Evolutionary conservation across 2,329 filamentous ascomycete species (phyloP), one percentile per base, ranked within the genome.

Genomic region (Cordyceps pruinosa): DNA sequence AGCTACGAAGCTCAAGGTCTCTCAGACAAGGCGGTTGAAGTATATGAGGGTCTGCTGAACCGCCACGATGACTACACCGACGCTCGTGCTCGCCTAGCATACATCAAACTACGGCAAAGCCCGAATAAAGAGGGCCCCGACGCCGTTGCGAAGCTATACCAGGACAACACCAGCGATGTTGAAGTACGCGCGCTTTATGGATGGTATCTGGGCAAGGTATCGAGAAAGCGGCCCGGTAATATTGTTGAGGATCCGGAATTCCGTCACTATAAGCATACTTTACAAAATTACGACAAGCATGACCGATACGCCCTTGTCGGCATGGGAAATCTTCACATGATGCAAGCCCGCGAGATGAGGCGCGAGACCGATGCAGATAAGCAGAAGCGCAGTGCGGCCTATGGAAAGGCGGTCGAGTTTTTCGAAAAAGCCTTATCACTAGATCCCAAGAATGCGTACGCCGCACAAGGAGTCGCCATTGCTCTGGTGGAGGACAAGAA

Each of bases 351-450:
- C 64, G 95, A 99, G 71, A 97, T 97, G 91, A 88, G 90, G 30
- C 85, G 92, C 51, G 89, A 94, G 60, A 89, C 89, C 0, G 94
- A 97, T 9, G 80, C 85, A 59, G 93, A 99, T 59, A 96, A 90
- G 73, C 88, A 96, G 66, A 96, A 95, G 75, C 86, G 92, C 54
- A 88, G 87, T 58, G 89, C 88, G 64, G 87, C 85, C 60, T 99
- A 97, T 69, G 85, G 86, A 68, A 91, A 93, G 63, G 92, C 94
- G 0, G 92, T 97, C 12, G 95, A 99, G 69, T 99, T 99, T 73
- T 99, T 97, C 65, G 94, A 97, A 70, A 99, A 99, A 74, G 93
- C 93, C 5, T 77, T 99, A 23, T 90, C 95, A 61, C 77, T 99
- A n/a, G 94, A 99, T 66, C 86, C 91, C 0, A 91, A 88, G 74